Base-by-base conservation (phyloP, 495 filamentous ascomycete genomes). In the Penicillium canescens region DNA sequence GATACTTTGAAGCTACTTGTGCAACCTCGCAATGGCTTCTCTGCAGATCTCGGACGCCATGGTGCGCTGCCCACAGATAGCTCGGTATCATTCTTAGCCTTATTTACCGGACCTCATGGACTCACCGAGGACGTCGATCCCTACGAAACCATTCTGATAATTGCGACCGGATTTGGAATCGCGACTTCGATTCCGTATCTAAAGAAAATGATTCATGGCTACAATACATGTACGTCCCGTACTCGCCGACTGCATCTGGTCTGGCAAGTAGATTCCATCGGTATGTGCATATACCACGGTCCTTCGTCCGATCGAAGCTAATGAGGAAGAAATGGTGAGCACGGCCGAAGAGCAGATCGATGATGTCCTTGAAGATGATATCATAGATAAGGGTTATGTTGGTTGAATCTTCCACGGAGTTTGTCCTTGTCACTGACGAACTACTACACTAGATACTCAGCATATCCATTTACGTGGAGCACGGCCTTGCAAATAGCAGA, bases 21-120 rank as follows among this genome's bases (percentile, higher is more conserved):
- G 8, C 6, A 69, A 37, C 52, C 64, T 28, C 53, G 47, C 2
- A 13, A 39, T 20, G 56, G 63, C 36, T 42, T 66, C 10, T 37
- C 62, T 13, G 18, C 39, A 13, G 26, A 56, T 31, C 23, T 66
- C 26, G n/a, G 35, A 26, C 41, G 42, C 16, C 40, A 57, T 42
- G 34, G 24, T 14, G 6, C 45, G 6, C 9, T 26, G 0, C 40
- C 40, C n/a, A 9, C 2, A 28, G 56, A 39, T 18, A 55, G 45
- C 46, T 56, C 28, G 4, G 23, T 62, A 42, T 53, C 55, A 11
- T 59, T 60, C 14, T 21, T 63, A 28, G 57, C 55, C 16, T 36
- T 73, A 8, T 56, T 68, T 26, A 72, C 47, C 46, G 65, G 65
- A 9, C 67, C 63, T 31, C 55, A 74, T 59, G 56, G 67, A 13